Conservation (phyloP, 139 green algal species). For the Closterium sp. region DNA sequence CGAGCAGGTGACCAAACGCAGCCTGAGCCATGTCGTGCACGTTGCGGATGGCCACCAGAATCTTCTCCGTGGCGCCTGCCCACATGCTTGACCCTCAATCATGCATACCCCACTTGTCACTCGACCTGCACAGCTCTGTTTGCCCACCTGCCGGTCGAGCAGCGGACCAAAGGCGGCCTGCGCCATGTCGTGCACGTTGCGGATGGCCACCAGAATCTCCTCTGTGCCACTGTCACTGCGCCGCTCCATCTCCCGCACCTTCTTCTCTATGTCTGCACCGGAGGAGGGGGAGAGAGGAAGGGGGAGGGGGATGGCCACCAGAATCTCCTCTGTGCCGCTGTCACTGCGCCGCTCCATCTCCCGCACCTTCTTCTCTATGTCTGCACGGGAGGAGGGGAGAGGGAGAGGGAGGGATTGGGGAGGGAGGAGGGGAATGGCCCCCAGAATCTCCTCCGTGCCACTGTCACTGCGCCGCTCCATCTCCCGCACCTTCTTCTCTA, state of each 20-base stretch:
- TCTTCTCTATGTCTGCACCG: neutral
- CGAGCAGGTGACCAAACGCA: constrained; percentile 29
- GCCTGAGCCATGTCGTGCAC: constrained; percentile 33
- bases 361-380: neutral
- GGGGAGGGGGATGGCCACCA: constrained; percentile 65
- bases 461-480: neutral
- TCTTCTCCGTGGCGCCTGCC: constrained; percentile 17
- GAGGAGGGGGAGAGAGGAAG: too few species aligned
- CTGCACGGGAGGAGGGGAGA: neutral
- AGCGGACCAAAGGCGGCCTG: constrained; percentile 30
- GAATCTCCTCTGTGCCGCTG: constrained; percentile 50
- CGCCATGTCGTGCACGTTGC: constrained; percentile 51
- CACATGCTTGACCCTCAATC: too few species aligned
- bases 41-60: constrained; percentile 65
- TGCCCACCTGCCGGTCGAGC: constrained; percentile 13
- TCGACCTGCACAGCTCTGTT: too few species aligned
- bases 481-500: neutral
- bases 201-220: constrained; percentile 64
- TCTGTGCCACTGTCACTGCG: neutral
- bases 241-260: neutral
- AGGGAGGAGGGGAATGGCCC: too few species aligned
- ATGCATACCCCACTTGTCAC: too few species aligned
- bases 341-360: neutral
- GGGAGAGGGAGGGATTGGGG: too few species aligned
- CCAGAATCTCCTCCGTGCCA: constrained; percentile 51